Base-by-base conservation (phyloP, 495 filamentous ascomycete genomes). In the Hypoxylon perforatum region DNA sequence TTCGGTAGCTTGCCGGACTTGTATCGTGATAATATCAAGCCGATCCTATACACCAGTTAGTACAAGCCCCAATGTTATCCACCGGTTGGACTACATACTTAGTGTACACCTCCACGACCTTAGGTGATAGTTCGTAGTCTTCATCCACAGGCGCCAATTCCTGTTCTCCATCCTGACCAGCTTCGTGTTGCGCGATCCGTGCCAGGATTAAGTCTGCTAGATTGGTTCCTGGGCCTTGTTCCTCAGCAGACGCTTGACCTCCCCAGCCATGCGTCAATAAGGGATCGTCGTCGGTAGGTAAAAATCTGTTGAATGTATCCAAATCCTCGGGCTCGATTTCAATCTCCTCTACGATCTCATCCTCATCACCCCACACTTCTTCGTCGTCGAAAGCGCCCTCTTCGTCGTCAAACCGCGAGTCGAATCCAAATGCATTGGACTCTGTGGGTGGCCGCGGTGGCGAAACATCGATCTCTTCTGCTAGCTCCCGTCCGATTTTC, bases 1-100 rank as follows among this genome's bases (percentile, higher is more conserved):
- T 98, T 98, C 11, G 95, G 96, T 21, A 98, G 85, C 65, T 92
- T 92, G 18, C 95, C 95, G 9, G 92, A 95, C 74, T 96, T 97
- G 78, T 97, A 97, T 50, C 94, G 86, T 8, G 92, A 93, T 39
- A 98, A 85, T 49, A 98, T 87, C 68, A 92, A 83, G 50, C 93
- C 94, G 65, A 97, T 90, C 77, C 90, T 93, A 57, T 30, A 44
- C 42, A 70, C 23, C 3, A 46, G 67, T 66, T 50, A 71, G 63
- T 12, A 28, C 15, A 22, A 44, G 38, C 6, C 23, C 28, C 0
- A 8, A 47, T 14, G 17, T 36, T 36, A 67, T 19, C 66, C 70
- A 50, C 64, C n/a, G 45, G 54, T 12, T 19, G 8, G 17, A 23
- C 15, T 57, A 63, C 59, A 10, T 84, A 92, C 91, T 97, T 96